Evolutionary conservation across 345 rosid species (phyloP).

Genomic region (Arabis hirsuta): DNA sequence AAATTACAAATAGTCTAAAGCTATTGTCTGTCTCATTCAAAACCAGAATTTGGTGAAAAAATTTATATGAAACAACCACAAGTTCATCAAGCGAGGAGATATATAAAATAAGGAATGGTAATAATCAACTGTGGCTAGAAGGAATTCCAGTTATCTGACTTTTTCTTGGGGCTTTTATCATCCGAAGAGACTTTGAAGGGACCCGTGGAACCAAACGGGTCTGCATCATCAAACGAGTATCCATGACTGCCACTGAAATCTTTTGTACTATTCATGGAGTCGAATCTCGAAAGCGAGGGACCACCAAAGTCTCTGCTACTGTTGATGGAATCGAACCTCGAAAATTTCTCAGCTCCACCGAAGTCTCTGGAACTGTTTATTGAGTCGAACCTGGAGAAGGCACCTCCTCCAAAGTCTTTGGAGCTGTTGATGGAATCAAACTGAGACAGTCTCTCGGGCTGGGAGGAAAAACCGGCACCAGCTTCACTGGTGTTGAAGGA

Average conservation of each 20-base stretch:
- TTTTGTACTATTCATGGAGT: slow-evolving; percentile 56
- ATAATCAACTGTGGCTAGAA: slow-evolving; percentile 48
- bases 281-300: slow-evolving; percentile 47
- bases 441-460: slow-evolving; percentile 65
- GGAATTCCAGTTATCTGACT: slow-evolving; percentile 66
- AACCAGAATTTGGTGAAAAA: slow-evolving; percentile 24
- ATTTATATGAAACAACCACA: slow-evolving; percentile 26
- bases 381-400: slow-evolving; percentile 52
- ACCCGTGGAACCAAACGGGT: slow-evolving; percentile 87
- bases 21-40: slow-evolving; percentile 34
- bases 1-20: slow-evolving; percentile 41
- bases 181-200: slow-evolving; percentile 88
- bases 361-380: slow-evolving; percentile 53
- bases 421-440: slow-evolving; percentile 70
- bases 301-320: slow-evolving; percentile 51
- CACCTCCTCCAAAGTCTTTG: slow-evolving; percentile 52
- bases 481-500: slow-evolving; percentile 74
- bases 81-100: slow-evolving; percentile 28
- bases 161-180: slow-evolving; percentile 60
- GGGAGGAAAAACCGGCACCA: slow-evolving; percentile 55
- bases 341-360: slow-evolving; percentile 40
- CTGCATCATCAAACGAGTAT: slow-evolving; percentile 83
- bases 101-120: background rate
- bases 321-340: slow-evolving; percentile 48
- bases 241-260: slow-evolving; percentile 57